Base-by-base conservation (phyloP, 768 basidiomycete genomes). In the Phlebiopsis flavidoalba region DNA sequence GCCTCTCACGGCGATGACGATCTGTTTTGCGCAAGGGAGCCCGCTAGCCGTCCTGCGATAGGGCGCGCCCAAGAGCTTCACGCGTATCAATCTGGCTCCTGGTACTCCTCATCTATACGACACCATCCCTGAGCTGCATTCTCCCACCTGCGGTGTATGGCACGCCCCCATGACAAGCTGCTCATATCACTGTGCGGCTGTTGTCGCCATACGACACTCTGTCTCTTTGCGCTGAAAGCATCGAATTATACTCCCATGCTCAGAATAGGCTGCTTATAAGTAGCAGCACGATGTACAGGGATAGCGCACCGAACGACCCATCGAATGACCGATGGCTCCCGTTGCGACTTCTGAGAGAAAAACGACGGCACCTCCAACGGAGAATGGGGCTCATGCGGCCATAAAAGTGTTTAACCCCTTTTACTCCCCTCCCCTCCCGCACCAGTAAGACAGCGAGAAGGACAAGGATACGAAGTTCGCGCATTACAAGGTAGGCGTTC, bases 381-480 rank as follows among this genome's bases (percentile, higher is more conserved):
- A 7, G n/a, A 61, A 53, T 17, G 53, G 66, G 43, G 66, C 72
- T 48, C 75, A 77, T 52, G 52, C 14, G 17, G 63, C 70, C 11
- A 33, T 58, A 53, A 61, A 64, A 54, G 61, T 79, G 37, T 73
- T 83, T 73, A 88, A 88, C 67, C 83, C 85, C 0, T 89, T 89
- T 72, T 88, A 89, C 64, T 87, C 85, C 4, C 88, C 88, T 46
- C 74, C 78, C 14, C 88, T 46, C 74, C 78, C 14, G 74, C 77
- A 15, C 78, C 72, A 1, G 82, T n/a, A 66, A 26, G 54, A 26
- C 48, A 26, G 43, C 40, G 78, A 79, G 46, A 79, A 74, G 0
- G 80, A 88, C 63, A 70, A 74, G 26, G 68, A 47, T 90, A 90
- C 71, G n/a, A 63, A 79, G 62, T 82, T 77, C 66, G 78, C 82